Base-by-base conservation (phyloP, 2,329 filamentous ascomycete genomes). In the Cordyceps militaris region DNA sequence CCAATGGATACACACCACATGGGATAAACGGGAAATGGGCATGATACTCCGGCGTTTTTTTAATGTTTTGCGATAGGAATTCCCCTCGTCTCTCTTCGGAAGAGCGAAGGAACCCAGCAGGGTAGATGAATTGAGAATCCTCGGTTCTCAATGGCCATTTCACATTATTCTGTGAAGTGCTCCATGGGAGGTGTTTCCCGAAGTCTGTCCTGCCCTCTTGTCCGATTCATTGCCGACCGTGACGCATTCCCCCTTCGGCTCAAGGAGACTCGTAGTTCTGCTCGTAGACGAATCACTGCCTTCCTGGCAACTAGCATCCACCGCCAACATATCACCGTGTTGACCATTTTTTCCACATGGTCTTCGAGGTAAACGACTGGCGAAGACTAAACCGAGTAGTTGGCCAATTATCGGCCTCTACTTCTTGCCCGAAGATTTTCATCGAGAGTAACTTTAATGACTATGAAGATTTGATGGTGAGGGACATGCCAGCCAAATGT, bases 291-390 rank as follows among this genome's bases (percentile, higher is more conserved):
- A n/a, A 50, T 24, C 30, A 13, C 13, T 43, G 26, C 38, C 32
- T 26, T n/a, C 4, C 4, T 4, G 28, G 40, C 28, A 34, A 32
- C 24, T 8, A n/a, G 24, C 32, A 36, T 56, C 58, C 30, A 71
- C 76, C 88, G 89, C 89, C 85, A 87, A 81, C 76, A 83, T 91
- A 96, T 96, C 90, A 88, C 88, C 89, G 86, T 85, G 84, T 86
- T 80, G 83, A 86, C 84, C 87, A 79, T 76, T 68, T 66, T 32
- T 23, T 23, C 24, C 74, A 78, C 69, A 87, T 90, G 88, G 86
- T 84, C 87, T 81, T 84, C 84, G 84, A 90, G 91, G 87, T 96
- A 96, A 85, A 96, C 88, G 85, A 84, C 82, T 92, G 83, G 91
- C 91, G 89, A 80, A 96, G 80, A 96, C 74, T 67, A 80, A 94